Evolutionary conservation across 768 basidiomycete genomes (phyloP), one percentile per base, ranked within the genome.

Genomic region (Chlorophyllum brunneum): DNA sequence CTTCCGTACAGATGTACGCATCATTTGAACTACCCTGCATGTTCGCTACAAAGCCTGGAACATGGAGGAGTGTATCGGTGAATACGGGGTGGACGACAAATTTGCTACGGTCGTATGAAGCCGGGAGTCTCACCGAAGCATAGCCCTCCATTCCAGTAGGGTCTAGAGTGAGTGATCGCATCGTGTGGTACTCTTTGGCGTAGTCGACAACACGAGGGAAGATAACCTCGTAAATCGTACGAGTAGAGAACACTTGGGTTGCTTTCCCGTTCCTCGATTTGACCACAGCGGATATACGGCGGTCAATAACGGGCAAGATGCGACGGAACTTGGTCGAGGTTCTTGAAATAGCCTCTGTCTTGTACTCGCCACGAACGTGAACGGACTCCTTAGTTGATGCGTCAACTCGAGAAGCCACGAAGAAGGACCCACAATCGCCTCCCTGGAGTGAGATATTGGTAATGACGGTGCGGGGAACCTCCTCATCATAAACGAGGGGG

Each of bases 131-230:
- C 22, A 86, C 63, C 0, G 66, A 64, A 1, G 83, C 86, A 55
- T 71, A 72, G 2, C 77, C 83, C 55, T 79, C 77, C 65, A 74
- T 68, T 10, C 73, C 74, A 49, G 73, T 67, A 2, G 71, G 47
- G 45, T 73, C 67, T 49, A 88, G 69, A 4, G 74, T 74, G 27
- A 90, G 65, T 0, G 74, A 73, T 52, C 73, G 70, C 50, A 89
- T 77, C 11, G 80, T 76, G 22, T 76, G 85, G 61, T 83, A 88
- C 24, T 71, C 65, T 29, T 71, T 63, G 1, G 77, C 72, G 58
- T 89, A 90, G 13, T 77, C 72, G 22, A 90, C 86, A 40, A 88
- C 72, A 5, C 83, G 79, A 18, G 85, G 76, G 58, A 88, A 88
- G 44, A 88, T 77, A 31, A 82, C 71, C 36, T 86, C 78, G 61